phyloP scores from a whole-genome alignment of 2,329 filamentous ascomycete genomes.

The Talaromyces sp. region DNA sequence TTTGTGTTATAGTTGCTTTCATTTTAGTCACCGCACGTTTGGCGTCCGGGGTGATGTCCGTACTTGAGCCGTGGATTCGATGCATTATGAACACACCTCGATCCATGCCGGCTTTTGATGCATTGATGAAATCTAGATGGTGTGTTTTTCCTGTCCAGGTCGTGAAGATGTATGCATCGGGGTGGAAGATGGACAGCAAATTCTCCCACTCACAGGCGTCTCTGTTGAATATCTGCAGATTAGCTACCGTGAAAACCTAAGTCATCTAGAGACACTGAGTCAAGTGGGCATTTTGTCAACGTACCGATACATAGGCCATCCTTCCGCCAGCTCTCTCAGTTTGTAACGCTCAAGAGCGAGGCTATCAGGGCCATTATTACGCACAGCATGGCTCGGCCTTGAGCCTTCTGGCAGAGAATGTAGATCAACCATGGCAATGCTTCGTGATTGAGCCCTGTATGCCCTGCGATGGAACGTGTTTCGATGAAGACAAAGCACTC shows the following conservation, averaged over 20 bases:
- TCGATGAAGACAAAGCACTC: no score
- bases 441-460: not conserved
- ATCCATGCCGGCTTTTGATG: constrained; percentile 51
- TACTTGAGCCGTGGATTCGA: constrained; percentile 45
- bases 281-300: not conserved
- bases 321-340: constrained; percentile 49
- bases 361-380: constrained; percentile 48
- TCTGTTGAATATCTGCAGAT: constrained; percentile 15
- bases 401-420: constrained; percentile 37
- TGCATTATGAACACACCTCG: constrained; percentile 57
- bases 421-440: constrained; percentile 31
- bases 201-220: constrained; percentile 54
- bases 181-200: constrained; percentile 50
- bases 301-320: constrained; percentile 47
- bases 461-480: no score
- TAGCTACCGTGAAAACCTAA: not conserved
- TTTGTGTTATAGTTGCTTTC: constrained; percentile 51
- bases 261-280: not conserved
- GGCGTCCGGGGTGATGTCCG: constrained; percentile 41
- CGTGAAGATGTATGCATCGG: constrained; percentile 48
- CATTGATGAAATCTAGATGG: constrained; percentile 46
- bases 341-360: constrained; percentile 47
- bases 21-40: constrained; percentile 48
- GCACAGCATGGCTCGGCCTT: constrained; percentile 38
- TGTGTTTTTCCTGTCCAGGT: constrained; percentile 49